These are phyloP conservation scores for Voacanga thouarsii DNA, from an alignment of 257 asterid genomes.

Conservation along the genomic window DNA sequence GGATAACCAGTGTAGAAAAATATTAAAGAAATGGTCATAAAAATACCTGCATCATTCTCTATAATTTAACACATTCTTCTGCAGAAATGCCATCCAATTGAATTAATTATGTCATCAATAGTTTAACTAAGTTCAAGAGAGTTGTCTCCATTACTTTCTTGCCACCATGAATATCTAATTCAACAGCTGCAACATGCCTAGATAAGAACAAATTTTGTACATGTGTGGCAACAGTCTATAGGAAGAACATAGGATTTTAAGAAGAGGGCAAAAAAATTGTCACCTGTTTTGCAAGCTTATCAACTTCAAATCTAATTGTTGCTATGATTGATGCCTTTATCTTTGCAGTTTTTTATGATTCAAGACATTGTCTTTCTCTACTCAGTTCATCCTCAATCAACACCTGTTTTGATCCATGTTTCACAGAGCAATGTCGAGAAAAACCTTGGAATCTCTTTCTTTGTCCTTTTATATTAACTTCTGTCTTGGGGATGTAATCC, in stretches of 20 bases:
- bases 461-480: no score
- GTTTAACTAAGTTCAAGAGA: slow-evolving; percentile 57
- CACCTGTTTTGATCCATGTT: slow-evolving; percentile 61
- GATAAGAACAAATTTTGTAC: no score
- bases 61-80: no score
- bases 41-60: no score
- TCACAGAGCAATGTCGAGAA: slow-evolving; percentile 64
- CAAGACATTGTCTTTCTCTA: slow-evolving; percentile 41
- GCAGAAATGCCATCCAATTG: no score
- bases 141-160: slow-evolving; percentile 64
- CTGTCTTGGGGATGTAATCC: no score
- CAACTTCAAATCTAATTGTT: slow-evolving; percentile 69
- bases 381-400: slow-evolving; percentile 63
- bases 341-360: slow-evolving; percentile 46
- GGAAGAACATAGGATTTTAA: no score
- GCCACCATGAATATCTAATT: slow-evolving; percentile 64
- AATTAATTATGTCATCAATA: slow-evolving; percentile 74
- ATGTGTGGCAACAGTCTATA: no score
- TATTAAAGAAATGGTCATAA: no score
- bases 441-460: no score
- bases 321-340: slow-evolving; percentile 63
- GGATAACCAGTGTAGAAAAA: no score
- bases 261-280: background rate
- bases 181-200: slow-evolving; percentile 59
- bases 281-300: no score